These are phyloP conservation scores for Tylopilus plumbeoviolaceoides DNA, from an alignment of 768 basidiomycete genomes.

Conservation along the genomic window DNA sequence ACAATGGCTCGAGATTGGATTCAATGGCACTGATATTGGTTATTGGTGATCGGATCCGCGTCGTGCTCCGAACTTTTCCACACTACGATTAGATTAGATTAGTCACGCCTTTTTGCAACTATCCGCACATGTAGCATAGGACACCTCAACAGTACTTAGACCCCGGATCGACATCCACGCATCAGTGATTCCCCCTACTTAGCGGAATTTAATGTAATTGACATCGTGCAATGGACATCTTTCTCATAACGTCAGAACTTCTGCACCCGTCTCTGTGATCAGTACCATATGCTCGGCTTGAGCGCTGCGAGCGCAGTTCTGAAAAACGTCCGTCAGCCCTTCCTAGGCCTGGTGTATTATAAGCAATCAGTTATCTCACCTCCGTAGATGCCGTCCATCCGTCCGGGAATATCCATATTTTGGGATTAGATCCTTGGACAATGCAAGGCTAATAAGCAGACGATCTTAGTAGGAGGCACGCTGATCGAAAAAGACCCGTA, in stretches of 20 bases:
- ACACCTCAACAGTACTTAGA: neutral
- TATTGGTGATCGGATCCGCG: slow-evolving; percentile 11
- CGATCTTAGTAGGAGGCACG: neutral
- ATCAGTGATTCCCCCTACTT: neutral
- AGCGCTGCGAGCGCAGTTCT: slow-evolving; percentile 81
- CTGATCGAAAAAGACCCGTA: slow-evolving; percentile 21
- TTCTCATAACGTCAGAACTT: slow-evolving; percentile 60
- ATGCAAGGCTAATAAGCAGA: slow-evolving; percentile 54
- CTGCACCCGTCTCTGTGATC: slow-evolving; percentile 73
- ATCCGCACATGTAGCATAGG: slow-evolving; percentile 14
- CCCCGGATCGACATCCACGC: neutral
- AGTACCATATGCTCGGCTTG: slow-evolving; percentile 89
- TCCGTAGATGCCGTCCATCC: slow-evolving; percentile 93
- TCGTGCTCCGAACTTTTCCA: neutral
- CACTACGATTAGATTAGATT: neutral
- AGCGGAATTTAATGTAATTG: no score
- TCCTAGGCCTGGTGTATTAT: neutral
- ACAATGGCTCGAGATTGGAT: slow-evolving; percentile 18
- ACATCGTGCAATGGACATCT: neutral
- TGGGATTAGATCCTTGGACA: slow-evolving; percentile 67
- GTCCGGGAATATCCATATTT: slow-evolving; percentile 80
- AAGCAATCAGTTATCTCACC: slow-evolving; percentile 36
- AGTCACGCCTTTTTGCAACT: neutral
- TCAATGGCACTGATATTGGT: slow-evolving; percentile 11
- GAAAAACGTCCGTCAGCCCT: neutral